These are phyloP conservation scores for Fusarium udum DNA, from an alignment of 2,329 filamentous ascomycete genomes.

Conservation along the genomic window DNA sequence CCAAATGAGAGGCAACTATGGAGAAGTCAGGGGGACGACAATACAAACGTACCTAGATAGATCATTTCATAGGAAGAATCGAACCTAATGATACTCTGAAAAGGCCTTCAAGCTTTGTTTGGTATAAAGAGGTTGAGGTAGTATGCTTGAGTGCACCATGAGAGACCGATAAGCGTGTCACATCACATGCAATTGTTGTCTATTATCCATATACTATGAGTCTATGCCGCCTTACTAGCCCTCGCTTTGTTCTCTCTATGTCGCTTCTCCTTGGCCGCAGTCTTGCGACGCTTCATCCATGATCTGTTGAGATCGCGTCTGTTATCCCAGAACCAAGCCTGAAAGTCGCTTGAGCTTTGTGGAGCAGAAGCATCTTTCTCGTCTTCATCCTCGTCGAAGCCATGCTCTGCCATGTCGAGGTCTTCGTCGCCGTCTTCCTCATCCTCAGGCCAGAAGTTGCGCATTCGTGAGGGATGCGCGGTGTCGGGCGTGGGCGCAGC, in stretches of 20 bases:
- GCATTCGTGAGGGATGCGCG: slow-evolving; percentile 74
- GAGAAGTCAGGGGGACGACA: not conserved
- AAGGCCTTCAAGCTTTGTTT: not conserved
- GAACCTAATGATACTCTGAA: not conserved
- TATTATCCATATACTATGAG: slow-evolving; percentile 33
- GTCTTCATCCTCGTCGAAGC: slow-evolving; percentile 43
- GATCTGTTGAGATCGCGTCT: slow-evolving; percentile 70
- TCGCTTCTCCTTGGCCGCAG: slow-evolving; percentile 71
- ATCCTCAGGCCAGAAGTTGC: slow-evolving; percentile 64
- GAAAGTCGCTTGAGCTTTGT: slow-evolving; percentile 61
- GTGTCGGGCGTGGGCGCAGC: slow-evolving; percentile 96
- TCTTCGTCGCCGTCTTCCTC: slow-evolving; percentile 49
- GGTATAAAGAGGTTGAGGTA: not conserved
- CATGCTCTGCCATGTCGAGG: slow-evolving; percentile 45
- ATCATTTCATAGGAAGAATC: not conserved
- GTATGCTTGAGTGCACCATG: not conserved
- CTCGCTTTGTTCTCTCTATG: slow-evolving; percentile 71
- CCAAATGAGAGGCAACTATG: not conserved
- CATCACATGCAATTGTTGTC: slow-evolving; percentile 10
- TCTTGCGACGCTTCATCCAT: slow-evolving; percentile 73
- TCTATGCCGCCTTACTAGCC: slow-evolving; percentile 52
- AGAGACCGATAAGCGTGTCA: not conserved
- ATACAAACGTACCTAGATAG: slow-evolving; percentile 4
- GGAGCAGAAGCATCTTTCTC: slow-evolving; percentile 35
- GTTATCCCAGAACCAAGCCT: slow-evolving; percentile 75